Percentiles rank a stretch among this genome's conserved stretches.
Evolutionary conservation across 2,329 filamentous ascomycete species (phyloP).

Genomic region (Epichloe hybrida): DNA sequence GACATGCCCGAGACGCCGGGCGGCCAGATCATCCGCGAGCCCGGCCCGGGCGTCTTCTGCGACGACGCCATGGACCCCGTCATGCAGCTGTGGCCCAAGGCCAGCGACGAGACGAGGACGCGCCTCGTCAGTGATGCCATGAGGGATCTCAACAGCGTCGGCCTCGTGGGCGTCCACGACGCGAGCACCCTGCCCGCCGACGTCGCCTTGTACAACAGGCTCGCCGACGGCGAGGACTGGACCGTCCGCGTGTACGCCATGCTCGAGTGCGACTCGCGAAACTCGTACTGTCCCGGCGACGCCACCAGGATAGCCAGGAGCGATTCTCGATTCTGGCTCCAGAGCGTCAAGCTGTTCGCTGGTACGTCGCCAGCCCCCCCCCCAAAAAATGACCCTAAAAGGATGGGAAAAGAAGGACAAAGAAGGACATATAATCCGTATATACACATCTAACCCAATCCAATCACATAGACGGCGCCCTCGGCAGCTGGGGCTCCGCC

Average conservation of each 20-base stretch:
- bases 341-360: slow-evolving; percentile 56
- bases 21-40: slow-evolving; percentile 47
- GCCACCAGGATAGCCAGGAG: slow-evolving; percentile 29
- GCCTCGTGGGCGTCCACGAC: slow-evolving; percentile 56
- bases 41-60: slow-evolving; percentile 56
- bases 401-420: too few species aligned
- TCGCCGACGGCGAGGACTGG: slow-evolving; percentile 38
- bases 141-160: slow-evolving; percentile 46
- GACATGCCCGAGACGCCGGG: slow-evolving; percentile 42
- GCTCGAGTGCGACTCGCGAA: slow-evolving; percentile 51
- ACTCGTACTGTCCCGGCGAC: slow-evolving; percentile 43
- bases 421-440: too few species aligned
- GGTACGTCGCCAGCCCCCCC: slow-evolving; percentile 31
- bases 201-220: slow-evolving; percentile 37
- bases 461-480: slow-evolving; percentile 39
- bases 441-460: too few species aligned
- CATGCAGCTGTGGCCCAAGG: slow-evolving; percentile 41
- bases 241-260: slow-evolving; percentile 54
- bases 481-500: slow-evolving; percentile 59
- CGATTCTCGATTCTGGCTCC: slow-evolving; percentile 40
- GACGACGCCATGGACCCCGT: slow-evolving; percentile 59
- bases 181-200: slow-evolving; percentile 46
- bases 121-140: slow-evolving; percentile 46
- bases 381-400: slow-evolving; percentile 1
- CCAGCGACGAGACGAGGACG: slow-evolving; percentile 36